These are phyloP conservation scores for Marchantia paleacea DNA, from an alignment of 225 moss, liverwort and hornwort species.

Conservation along the genomic window DNA sequence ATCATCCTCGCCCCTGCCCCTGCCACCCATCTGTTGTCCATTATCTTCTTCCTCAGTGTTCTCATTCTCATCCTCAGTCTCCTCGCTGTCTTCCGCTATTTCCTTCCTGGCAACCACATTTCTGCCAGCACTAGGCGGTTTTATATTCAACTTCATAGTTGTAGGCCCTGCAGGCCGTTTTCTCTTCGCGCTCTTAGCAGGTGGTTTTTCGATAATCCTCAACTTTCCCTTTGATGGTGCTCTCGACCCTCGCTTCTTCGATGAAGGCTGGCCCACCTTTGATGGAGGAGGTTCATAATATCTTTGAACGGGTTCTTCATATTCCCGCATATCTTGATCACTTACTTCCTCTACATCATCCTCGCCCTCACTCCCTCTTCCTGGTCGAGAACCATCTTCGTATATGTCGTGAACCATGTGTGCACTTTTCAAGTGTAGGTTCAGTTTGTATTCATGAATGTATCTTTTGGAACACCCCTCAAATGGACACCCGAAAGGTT, in stretches of 20 bases:
- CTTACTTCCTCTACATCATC: constrained; percentile 75
- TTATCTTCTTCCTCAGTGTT: constrained; percentile 79
- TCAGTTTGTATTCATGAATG: constrained; percentile 92
- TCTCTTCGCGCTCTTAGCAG: constrained; percentile 44
- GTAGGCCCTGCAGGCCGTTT: constrained; percentile 56
- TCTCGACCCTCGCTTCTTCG: constrained; percentile 33
- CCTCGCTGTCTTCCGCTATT: constrained; percentile 78
- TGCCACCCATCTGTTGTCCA: constrained; percentile 28
- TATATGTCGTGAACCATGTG: constrained; percentile 52
- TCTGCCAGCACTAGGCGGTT: constrained; percentile 32
- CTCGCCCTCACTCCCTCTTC: constrained; percentile 59
- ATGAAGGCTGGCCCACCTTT: constrained; percentile 29
- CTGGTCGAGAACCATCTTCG: constrained; percentile 43
- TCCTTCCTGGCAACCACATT: constrained; percentile 19
- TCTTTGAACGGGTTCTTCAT: constrained; percentile 37
- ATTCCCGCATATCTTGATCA: constrained; percentile 37
- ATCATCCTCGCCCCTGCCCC: constrained; percentile 42
- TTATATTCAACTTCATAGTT: constrained; percentile 44
- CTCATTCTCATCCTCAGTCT: constrained; percentile 93
- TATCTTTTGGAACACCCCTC: constrained; percentile 85
- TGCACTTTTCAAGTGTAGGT: constrained; percentile 84
- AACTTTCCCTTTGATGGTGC: constrained; percentile 72
- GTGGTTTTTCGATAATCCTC: constrained; percentile 58
- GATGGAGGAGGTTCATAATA: constrained; percentile 32
- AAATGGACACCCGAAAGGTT: constrained; percentile 83